A percentile compares a stretch with the other conserved stretches of the same genome.
Conservation (phyloP, 2,329 filamentous ascomycete genomes). For the Pyrenophora seminiperda region DNA sequence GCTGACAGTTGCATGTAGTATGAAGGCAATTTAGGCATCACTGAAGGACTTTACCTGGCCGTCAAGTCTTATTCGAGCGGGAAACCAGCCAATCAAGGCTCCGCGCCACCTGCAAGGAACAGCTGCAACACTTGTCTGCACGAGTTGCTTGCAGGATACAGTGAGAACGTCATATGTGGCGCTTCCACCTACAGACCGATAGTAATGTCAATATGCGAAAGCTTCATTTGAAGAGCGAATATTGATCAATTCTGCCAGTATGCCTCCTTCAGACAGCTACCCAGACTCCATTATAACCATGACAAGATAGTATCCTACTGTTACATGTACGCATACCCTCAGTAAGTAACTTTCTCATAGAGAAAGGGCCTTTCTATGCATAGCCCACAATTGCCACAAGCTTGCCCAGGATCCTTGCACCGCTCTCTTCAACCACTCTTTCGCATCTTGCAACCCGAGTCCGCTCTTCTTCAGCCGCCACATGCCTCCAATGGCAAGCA, state of each 20-base stretch:
- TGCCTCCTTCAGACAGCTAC: no score
- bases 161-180: no score
- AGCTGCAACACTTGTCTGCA: no score
- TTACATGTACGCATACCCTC: neutral
- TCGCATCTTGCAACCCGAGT: conserved; percentile 28
- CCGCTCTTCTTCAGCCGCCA: conserved; percentile 37
- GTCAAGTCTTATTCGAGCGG: no score
- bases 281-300: no score
- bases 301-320: neutral
- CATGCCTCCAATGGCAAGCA: conserved; percentile 28
- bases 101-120: no score
- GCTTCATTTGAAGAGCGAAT: no score
- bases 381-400: conserved; percentile 8
- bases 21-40: neutral
- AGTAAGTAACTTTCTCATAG: neutral
- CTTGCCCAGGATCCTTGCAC: conserved; percentile 17
- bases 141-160: no score
- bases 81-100: no score
- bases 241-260: no score
- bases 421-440: conserved; percentile 10
- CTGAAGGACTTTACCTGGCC: neutral
- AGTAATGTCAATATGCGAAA: no score
- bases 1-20: neutral
- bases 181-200: no score
- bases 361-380: conserved; percentile 5